These are phyloP conservation scores for Podila verticillata DNA, from an alignment of 192 early-diverging fungal genomes.

Conservation along the genomic window DNA sequence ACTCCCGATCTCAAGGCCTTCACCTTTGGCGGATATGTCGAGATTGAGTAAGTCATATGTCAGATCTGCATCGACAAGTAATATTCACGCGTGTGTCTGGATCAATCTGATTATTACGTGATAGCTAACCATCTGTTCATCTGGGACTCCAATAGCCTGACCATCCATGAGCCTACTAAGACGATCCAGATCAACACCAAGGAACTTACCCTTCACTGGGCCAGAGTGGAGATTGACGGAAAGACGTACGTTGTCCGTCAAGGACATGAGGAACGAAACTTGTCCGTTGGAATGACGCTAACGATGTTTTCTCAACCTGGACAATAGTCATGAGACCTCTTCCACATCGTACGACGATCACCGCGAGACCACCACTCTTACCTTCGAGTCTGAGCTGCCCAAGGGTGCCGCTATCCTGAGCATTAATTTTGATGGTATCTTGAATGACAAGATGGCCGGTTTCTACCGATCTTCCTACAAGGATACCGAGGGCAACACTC, in stretches of 20 bases:
- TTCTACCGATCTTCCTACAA: slow-evolving; percentile 89
- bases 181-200: slow-evolving; percentile 51
- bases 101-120: no score
- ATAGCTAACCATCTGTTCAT: no score
- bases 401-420: slow-evolving; percentile 59
- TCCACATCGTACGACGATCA: slow-evolving; percentile 58
- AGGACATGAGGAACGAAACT: neutral
- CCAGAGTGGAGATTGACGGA: slow-evolving; percentile 32
- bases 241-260: slow-evolving; percentile 20
- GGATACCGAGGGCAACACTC: slow-evolving; percentile 49
- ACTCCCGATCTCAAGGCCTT: slow-evolving; percentile 79
- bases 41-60: slow-evolving; percentile 61
- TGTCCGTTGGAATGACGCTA: no score
- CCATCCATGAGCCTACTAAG: slow-evolving; percentile 32
- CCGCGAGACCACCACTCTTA: slow-evolving; percentile 61
- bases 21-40: slow-evolving; percentile 76
- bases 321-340: slow-evolving; percentile 39
- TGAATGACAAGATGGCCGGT: slow-evolving; percentile 92
- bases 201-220: slow-evolving; percentile 32
- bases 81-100: no score
- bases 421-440: slow-evolving; percentile 68
- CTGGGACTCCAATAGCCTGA: neutral
- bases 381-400: slow-evolving; percentile 63
- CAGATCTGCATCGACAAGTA: neutral
- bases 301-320: neutral